Base-by-base conservation (phyloP, 768 basidiomycete genomes). In the Auricularia sp. region DNA sequence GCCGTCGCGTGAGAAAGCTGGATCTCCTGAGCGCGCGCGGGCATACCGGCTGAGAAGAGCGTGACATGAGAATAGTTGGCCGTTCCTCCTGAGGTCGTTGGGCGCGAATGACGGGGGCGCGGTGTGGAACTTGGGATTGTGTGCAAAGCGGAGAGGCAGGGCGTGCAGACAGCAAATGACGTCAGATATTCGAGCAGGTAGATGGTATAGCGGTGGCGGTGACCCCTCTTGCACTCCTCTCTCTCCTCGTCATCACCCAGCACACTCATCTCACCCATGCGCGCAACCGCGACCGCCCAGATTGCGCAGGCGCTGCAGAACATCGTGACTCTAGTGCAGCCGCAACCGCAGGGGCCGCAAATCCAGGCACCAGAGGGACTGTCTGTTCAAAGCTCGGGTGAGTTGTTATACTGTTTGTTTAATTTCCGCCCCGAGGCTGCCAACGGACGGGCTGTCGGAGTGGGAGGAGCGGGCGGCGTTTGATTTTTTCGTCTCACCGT, bases 121-220 rank as follows among this genome's bases (percentile, higher is more conserved):
- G 7, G 39, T 8, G 8, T 42, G 39, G 39, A 29, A 29, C 29
- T 29, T 29, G 29, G 29, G 29, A 29, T 29, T 29, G 39, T 14
- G 39, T 42, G 39, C 39, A 42, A 42, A 42, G 39, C 39, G 39
- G 39, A 42, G 39, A 14, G 39, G 39, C 8, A 14, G 39, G 39
- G 7, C 39, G 39, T 8, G 39, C 39, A 42, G 39, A 14, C 39
- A 42, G 39, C 8, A 14, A 42, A 75, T 5, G 73, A 58, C 62
- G 75, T 77, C 11, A 73, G 70, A 39, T 72, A 21, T 62, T 69
- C 75, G 62, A 72, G 71, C 3, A 68, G 53, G 36, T 68, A 58
- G 47, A 21, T 6, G 18, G 7, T 51, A 51, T 0, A 51, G 21
- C 14, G 47, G 47, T 51, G 47, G 47, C 47, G 21, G 47, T 51